Conservation (phyloP, 169 alveolate species). For the Plasmodium vivax region DNA sequence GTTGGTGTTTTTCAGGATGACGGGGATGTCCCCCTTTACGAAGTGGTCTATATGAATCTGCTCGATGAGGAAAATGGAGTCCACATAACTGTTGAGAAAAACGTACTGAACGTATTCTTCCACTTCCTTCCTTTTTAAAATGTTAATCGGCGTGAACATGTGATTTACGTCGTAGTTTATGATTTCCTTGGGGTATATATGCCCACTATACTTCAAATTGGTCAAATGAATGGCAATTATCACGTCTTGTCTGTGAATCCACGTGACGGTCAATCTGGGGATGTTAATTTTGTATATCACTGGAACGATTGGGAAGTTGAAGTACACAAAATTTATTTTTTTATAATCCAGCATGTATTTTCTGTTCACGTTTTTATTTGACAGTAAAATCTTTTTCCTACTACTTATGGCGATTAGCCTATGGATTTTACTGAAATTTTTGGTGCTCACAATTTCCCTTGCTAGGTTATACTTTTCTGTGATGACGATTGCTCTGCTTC, state of each 20-base stretch:
- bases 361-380: constrained; percentile 11
- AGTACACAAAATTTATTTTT: constrained; percentile 50
- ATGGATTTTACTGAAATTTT: constrained; percentile 70
- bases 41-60: constrained; percentile 90
- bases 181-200: constrained; percentile 75
- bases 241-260: constrained; percentile 81
- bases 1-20: constrained; percentile 86
- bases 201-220: constrained; percentile 63
- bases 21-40: constrained; percentile 91
- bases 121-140: constrained; percentile 50
- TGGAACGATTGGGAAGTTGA: constrained; percentile 68
- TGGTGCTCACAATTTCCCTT: constrained; percentile 57
- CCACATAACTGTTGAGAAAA: constrained; percentile 75
- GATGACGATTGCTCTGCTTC: constrained; percentile 73
- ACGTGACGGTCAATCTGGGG: constrained; percentile 82
- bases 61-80: constrained; percentile 76
- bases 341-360: constrained; percentile 47
- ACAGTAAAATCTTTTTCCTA: constrained; percentile 32
- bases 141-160: constrained; percentile 42
- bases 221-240: constrained; percentile 82
- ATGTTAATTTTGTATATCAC: constrained; percentile 75
- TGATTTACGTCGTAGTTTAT: constrained; percentile 10
- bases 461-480: constrained; percentile 69
- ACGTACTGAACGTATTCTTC: constrained; percentile 52
- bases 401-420: constrained; percentile 41